Evolutionary conservation across 2,329 filamentous ascomycete species (phyloP).

Genomic region (Ilyonectria destructans): DNA sequence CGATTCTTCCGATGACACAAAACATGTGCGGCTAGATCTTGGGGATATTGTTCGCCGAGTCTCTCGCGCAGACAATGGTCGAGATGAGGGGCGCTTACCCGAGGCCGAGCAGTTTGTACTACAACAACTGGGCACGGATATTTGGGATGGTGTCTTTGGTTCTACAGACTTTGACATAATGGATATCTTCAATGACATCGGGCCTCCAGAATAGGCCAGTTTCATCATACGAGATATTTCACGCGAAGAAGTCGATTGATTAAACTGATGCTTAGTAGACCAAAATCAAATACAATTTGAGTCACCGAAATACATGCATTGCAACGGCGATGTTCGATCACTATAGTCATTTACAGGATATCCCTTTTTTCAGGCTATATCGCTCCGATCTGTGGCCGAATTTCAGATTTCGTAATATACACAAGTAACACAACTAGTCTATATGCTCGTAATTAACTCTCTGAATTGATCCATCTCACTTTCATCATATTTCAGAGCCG

Average conservation of each 20-base stretch:
- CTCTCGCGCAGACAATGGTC: background rate
- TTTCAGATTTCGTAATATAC: no score
- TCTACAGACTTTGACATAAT: background rate
- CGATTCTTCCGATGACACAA: background rate
- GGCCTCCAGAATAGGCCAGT: background rate
- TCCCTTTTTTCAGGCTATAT: no score
- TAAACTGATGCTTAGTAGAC: no score
- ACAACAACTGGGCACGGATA: background rate
- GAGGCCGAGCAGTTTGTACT: background rate
- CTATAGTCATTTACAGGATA: no score
- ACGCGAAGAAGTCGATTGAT: no score
- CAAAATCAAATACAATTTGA: no score
- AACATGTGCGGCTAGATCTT: background rate
- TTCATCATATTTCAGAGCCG: background rate
- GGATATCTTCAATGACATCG: conserved; percentile 1
- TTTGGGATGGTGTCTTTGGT: conserved; percentile 3
- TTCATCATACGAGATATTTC: no score
- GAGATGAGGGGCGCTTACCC: background rate
- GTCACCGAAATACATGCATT: no score
- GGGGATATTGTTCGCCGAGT: conserved; percentile 13
- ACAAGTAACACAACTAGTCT: background rate
- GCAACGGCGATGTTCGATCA: no score
- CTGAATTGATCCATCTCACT: conserved; percentile 10
- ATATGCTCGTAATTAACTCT: background rate
- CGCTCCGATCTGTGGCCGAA: no score